phyloP scores from a whole-genome alignment of 1,284 basidiomycete genomes.

The Pseudozyma sp. region DNA sequence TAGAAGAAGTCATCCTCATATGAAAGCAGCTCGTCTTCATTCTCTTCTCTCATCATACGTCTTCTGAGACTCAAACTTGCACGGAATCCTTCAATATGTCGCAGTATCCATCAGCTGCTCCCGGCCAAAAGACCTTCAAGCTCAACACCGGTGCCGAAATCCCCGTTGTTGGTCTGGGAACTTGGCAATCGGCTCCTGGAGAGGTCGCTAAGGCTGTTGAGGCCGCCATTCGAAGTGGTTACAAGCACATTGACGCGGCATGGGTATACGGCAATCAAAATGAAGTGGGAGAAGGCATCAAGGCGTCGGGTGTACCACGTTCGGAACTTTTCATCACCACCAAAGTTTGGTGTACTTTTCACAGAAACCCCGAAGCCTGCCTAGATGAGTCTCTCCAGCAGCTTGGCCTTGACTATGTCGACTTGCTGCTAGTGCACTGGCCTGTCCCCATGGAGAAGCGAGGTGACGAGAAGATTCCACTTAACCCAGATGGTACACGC shows the following conservation, averaged over 20 bases:
- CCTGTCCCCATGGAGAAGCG: constrained; percentile 74
- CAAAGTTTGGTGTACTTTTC: constrained; percentile 76
- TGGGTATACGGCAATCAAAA: constrained; percentile 76
- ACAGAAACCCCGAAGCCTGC: constrained; percentile 73
- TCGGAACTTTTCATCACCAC: constrained; percentile 85
- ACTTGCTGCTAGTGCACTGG: constrained; percentile 73
- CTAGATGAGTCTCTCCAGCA: constrained; percentile 79
- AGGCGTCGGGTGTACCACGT: constrained; percentile 78
- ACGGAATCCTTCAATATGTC: constrained; percentile 18
- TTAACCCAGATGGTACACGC: constrained; percentile 77
- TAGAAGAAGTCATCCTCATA: neutral
- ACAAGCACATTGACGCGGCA: constrained; percentile 29
- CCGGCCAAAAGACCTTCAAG: constrained; percentile 59
- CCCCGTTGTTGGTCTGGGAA: constrained; percentile 60
- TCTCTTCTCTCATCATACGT: neutral
- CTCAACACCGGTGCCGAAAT: constrained; percentile 68
- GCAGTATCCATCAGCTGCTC: constrained; percentile 45
- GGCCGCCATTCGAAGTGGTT: constrained; percentile 51
- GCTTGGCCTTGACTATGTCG: constrained; percentile 82
- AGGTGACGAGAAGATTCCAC: constrained; percentile 76
- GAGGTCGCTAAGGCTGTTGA: constrained; percentile 73
- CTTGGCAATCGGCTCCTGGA: constrained; percentile 52
- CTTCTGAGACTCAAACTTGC: neutral
- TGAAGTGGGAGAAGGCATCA: constrained; percentile 83
- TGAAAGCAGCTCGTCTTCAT: neutral